Conservation (phyloP, 306 rosid genomes). For the Prunus mongolica region DNA sequence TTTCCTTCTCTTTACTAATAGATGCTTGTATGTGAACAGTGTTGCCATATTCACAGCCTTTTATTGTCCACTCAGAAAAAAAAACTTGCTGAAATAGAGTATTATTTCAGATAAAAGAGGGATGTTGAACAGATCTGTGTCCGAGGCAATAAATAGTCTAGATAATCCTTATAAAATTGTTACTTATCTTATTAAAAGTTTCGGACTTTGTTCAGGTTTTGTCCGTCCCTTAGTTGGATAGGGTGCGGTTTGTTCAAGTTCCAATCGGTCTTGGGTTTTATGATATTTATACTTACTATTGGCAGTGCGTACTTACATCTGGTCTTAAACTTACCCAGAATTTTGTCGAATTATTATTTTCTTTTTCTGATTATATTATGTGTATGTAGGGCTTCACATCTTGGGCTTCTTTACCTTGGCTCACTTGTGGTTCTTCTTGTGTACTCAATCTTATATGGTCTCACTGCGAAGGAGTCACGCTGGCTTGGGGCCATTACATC, state of each 20-base stretch:
- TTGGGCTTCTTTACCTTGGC: slow-evolving; percentile 86
- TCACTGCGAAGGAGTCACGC: slow-evolving; percentile 70
- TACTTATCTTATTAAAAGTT: not conserved
- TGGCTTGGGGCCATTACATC: slow-evolving; percentile 98
- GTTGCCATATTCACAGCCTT: not conserved
- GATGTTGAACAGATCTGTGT: not conserved
- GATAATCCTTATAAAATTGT: not conserved
- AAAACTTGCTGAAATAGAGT: not conserved
- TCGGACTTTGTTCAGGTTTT: not conserved
- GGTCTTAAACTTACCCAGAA: not conserved
- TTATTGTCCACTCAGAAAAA: not conserved
- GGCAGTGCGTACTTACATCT: not conserved
- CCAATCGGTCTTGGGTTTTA: not conserved
- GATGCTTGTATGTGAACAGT: not conserved
- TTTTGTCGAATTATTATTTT: not conserved
- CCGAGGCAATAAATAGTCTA: not conserved
- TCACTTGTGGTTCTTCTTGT: slow-evolving; percentile 82
- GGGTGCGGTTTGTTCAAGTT: not conserved
- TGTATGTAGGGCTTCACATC: slow-evolving; percentile 88
- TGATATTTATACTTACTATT: not conserved
- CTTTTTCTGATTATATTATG: slow-evolving; percentile 8
- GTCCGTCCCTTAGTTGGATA: not conserved
- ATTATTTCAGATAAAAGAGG: not conserved
- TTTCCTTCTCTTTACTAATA: not conserved
- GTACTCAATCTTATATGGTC: slow-evolving; percentile 88